Conservation (phyloP, 176 grass and related monocot species). For the Oryza officinalis region DNA sequence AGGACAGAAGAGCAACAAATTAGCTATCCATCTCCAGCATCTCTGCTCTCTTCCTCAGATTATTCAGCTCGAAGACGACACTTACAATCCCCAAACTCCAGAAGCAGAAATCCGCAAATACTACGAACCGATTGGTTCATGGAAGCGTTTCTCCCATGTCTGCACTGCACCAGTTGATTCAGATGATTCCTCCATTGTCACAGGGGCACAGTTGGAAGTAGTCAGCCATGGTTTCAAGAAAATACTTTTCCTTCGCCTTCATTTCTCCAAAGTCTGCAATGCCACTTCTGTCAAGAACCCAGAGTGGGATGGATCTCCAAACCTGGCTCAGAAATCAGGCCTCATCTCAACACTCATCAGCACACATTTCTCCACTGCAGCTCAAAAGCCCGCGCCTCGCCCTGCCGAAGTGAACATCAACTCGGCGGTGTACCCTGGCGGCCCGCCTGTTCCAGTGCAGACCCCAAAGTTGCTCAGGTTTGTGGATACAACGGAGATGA, state of each 20-base stretch:
- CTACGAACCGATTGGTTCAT: slow-evolving; percentile 71
- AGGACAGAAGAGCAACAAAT: slow-evolving; percentile 90
- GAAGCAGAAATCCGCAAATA: slow-evolving; percentile 67
- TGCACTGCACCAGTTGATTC: slow-evolving; percentile 86
- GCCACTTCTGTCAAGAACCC: slow-evolving; percentile 45
- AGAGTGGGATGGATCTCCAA: slow-evolving; percentile 89
- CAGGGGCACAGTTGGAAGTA: slow-evolving; percentile 73
- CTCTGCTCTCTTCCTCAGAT: slow-evolving; percentile 91
- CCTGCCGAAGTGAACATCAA: slow-evolving; percentile 85
- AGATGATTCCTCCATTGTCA: slow-evolving; percentile 74
- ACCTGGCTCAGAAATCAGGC: slow-evolving; percentile 87
- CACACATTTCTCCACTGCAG: slow-evolving; percentile 80
- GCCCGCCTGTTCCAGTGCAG: slow-evolving; percentile 80
- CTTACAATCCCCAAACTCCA: slow-evolving; percentile 46
- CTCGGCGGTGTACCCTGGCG: slow-evolving; percentile 86
- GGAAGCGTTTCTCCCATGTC: slow-evolving; percentile 91
- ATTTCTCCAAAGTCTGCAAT: slow-evolving; percentile 71
- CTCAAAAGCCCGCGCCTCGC: slow-evolving; percentile 65
- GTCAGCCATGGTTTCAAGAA: slow-evolving; percentile 80
- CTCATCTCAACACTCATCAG: slow-evolving; percentile 94
- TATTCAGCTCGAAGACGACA: slow-evolving; percentile 64
- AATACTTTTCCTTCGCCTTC: slow-evolving; percentile 74
- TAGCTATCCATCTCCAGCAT: slow-evolving; percentile 94
- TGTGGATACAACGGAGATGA: slow-evolving; percentile 83
- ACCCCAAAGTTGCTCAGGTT: slow-evolving; percentile 82